These are phyloP conservation scores for Sideroxylon spinosum DNA, from an alignment of 179 eudicot species.

Conservation along the genomic window DNA sequence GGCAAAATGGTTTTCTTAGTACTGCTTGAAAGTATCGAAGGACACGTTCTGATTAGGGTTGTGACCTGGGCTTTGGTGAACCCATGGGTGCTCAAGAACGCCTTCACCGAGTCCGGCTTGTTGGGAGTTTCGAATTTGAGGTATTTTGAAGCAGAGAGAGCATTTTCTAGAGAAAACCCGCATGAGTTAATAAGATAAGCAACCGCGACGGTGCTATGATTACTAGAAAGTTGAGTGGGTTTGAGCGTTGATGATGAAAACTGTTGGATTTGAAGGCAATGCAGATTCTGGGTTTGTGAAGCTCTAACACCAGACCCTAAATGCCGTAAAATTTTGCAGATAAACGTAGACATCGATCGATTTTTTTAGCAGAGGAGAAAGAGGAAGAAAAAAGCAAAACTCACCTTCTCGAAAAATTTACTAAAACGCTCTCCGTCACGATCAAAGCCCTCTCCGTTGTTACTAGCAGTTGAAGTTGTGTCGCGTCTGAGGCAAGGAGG, in stretches of 20 bases:
- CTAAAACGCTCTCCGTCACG: too few relatives aligned
- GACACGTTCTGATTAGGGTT: neutral
- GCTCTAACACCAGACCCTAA: neutral
- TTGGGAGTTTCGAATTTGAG: slow-evolving; percentile 14
- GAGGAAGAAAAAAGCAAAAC: too few relatives aligned
- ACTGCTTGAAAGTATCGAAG: slow-evolving; percentile 11
- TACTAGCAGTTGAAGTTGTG: too few relatives aligned
- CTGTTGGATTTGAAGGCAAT: neutral
- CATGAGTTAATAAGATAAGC: slow-evolving; percentile 30
- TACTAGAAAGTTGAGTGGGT: neutral
- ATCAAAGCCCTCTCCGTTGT: too few relatives aligned
- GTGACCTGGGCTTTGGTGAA: slow-evolving; percentile 25
- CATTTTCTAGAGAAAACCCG: slow-evolving; percentile 31
- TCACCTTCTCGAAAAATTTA: too few relatives aligned
- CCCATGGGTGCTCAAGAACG: slow-evolving; percentile 23
- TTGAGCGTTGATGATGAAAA: neutral
- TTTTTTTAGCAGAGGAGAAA: neutral
- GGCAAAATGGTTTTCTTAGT: slow-evolving; percentile 26
- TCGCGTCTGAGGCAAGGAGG: too few relatives aligned
- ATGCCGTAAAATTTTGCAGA: neutral
- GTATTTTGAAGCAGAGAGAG: slow-evolving; percentile 13
- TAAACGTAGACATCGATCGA: neutral
- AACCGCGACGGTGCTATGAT: slow-evolving; percentile 12
- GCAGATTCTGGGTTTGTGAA: neutral
- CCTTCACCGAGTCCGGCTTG: slow-evolving; percentile 20